A percentile compares a stretch with the other conserved stretches of the same genome.
These are phyloP conservation scores for Amanita inopinata DNA, from an alignment of 768 basidiomycete species.

Conservation along the genomic window DNA sequence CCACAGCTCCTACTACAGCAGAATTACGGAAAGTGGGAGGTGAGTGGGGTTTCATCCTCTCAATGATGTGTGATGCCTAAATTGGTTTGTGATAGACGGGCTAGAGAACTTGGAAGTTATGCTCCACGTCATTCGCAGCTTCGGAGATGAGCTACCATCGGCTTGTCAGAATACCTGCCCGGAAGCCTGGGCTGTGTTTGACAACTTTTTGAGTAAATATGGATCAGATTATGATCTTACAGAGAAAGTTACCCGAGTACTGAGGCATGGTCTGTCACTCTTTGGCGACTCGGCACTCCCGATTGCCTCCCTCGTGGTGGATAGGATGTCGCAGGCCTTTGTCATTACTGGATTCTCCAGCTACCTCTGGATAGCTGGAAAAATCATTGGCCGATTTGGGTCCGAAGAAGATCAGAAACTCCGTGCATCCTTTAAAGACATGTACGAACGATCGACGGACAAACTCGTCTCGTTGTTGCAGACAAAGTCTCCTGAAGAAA, in stretches of 20 bases:
- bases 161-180: conserved; percentile 70
- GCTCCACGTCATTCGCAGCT: conserved; percentile 71
- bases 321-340: conserved; percentile 70
- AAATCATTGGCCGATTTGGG: conserved; percentile 72
- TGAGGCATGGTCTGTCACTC: conserved; percentile 76
- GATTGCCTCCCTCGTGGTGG: conserved; percentile 61
- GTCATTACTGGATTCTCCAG: conserved; percentile 73
- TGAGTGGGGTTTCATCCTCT: conserved; percentile 28
- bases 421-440: conserved; percentile 43
- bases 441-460: conserved; percentile 70
- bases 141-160: conserved; percentile 73
- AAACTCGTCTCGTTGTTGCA: conserved; percentile 63
- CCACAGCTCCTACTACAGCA: conserved; percentile 50
- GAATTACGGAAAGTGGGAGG: conserved; percentile 61
- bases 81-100: conserved; percentile 45
- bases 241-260: conserved; percentile 75
- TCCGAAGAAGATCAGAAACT: conserved; percentile 48
- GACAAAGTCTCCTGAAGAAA: conserved; percentile 54
- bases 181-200: conserved; percentile 80
- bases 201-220: conserved; percentile 69
- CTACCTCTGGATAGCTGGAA: conserved; percentile 92
- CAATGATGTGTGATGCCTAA: conserved; percentile 2
- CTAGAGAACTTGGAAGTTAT: conserved; percentile 93
- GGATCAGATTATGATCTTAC: conserved; percentile 67
- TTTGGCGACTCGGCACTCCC: conserved; percentile 61